Evolutionary conservation across 2,329 filamentous ascomycete genomes (phyloP).

Genomic region (Aureobasidium sp.): DNA sequence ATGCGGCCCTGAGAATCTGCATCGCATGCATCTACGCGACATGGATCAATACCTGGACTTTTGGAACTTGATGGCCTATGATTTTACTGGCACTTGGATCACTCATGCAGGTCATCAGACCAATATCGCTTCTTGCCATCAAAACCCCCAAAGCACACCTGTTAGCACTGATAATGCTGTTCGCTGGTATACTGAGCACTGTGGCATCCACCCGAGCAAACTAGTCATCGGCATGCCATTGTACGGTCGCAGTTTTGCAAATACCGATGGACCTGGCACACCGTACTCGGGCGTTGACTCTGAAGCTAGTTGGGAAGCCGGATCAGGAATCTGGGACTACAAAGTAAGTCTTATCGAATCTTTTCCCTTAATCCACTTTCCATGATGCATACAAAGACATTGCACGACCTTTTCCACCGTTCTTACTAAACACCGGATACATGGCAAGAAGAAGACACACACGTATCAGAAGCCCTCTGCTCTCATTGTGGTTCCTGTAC

Average conservation of each 20-base stretch:
- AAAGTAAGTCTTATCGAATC: slow-evolving; percentile 43
- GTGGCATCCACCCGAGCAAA: slow-evolving; percentile 59
- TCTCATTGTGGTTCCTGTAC: neutral
- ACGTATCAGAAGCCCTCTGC: slow-evolving; percentile 1
- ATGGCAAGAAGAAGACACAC: neutral
- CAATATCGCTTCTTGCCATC: slow-evolving; percentile 59
- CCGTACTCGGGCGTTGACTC: slow-evolving; percentile 62
- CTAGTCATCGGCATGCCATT: slow-evolving; percentile 87
- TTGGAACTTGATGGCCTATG: slow-evolving; percentile 47
- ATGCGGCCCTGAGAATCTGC: slow-evolving; percentile 37
- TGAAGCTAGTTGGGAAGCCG: slow-evolving; percentile 68
- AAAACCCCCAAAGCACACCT: slow-evolving; percentile 60
- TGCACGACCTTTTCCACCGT: slow-evolving; percentile 13
- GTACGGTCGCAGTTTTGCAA: slow-evolving; percentile 78
- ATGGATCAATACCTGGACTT: slow-evolving; percentile 42
- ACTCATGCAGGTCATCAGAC: slow-evolving; percentile 65
- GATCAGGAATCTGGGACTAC: slow-evolving; percentile 74
- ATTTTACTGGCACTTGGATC: slow-evolving; percentile 73
- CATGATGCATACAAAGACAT: slow-evolving; percentile 14
- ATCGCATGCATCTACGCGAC: slow-evolving; percentile 34
- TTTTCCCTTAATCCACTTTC: neutral
- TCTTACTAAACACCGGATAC: slow-evolving; percentile 14
- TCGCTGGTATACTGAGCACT: slow-evolving; percentile 58
- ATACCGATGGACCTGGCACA: slow-evolving; percentile 66
- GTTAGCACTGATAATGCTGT: slow-evolving; percentile 71